Evolutionary conservation across 169 alveolate species (phyloP).

Genomic region (Cyclospora cayetanensis): DNA sequence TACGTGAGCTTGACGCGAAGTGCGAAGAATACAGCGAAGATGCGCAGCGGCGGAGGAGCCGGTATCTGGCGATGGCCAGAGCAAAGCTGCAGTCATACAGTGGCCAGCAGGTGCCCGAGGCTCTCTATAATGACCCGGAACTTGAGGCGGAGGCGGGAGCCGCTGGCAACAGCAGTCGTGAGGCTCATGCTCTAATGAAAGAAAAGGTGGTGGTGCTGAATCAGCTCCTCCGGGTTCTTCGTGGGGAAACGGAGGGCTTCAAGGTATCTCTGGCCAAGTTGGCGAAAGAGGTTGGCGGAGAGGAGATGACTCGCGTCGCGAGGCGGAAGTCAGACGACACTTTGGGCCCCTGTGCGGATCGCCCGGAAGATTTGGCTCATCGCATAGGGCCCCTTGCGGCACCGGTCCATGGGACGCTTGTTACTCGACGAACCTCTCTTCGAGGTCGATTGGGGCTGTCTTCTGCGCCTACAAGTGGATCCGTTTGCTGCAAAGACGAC

Average conservation of each 20-base stretch:
- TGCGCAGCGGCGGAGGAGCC: background rate
- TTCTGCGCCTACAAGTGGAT: background rate
- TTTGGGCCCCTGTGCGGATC: background rate
- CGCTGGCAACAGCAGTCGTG: background rate
- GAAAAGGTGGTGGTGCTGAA: background rate
- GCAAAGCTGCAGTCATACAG: background rate
- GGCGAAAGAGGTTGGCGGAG: background rate
- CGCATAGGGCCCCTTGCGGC: background rate
- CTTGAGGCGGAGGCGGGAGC: conserved; percentile 23
- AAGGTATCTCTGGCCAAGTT: background rate
- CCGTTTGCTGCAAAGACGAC: background rate
- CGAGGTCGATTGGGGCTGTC: background rate
- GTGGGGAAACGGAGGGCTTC: background rate
- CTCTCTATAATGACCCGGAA: background rate
- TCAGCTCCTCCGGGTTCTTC: background rate
- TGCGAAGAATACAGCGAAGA: background rate
- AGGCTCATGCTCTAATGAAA: background rate
- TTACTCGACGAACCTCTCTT: background rate
- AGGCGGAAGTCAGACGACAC: background rate
- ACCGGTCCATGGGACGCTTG: background rate
- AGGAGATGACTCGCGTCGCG: background rate
- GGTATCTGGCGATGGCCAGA: background rate
- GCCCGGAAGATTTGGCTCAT: background rate
- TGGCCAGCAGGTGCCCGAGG: background rate
- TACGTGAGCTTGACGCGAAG: background rate